phyloP scores from a whole-genome alignment of 176 grass and related monocot genomes.

The Avena eriantha region DNA sequence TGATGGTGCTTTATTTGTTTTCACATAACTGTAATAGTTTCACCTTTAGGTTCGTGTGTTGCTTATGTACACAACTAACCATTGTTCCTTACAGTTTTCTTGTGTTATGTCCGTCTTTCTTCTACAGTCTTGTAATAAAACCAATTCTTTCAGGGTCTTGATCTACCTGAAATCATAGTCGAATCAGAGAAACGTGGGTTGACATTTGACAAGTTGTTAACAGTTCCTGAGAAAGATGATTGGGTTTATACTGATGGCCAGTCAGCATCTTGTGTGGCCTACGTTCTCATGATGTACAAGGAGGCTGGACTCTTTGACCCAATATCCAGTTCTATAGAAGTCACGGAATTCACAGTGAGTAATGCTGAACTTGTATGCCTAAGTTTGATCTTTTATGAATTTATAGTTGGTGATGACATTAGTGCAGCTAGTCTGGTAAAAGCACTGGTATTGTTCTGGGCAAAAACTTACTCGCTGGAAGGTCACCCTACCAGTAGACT shows the following conservation, averaged over 20 bases:
- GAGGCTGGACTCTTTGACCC: conserved; percentile 84
- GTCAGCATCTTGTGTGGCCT: conserved; percentile 89
- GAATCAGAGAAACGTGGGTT: conserved; percentile 86
- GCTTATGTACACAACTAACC: not conserved
- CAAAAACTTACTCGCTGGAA: conserved; percentile 1
- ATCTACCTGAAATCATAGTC: conserved; percentile 87
- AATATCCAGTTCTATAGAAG: conserved; percentile 69
- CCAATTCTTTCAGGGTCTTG: conserved; percentile 75
- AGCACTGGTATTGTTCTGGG: not conserved
- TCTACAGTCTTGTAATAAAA: conserved; percentile 15
- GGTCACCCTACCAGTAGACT: not conserved
- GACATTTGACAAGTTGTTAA: conserved; percentile 88
- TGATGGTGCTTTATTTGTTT: conserved; percentile 19
- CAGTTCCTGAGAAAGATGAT: conserved; percentile 81
- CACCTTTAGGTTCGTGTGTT: not conserved
- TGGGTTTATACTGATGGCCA: conserved; percentile 92
- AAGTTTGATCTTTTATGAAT: not conserved
- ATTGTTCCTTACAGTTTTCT: not conserved
- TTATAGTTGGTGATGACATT: conserved; percentile 9
- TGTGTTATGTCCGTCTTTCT: conserved; percentile 19
- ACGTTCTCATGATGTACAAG: conserved; percentile 96
- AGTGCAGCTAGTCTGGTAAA: not conserved
- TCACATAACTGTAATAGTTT: conserved; percentile 19
- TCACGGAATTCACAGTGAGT: conserved; percentile 96
- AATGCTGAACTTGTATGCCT: not conserved